phyloP scores from a whole-genome alignment of 2,329 filamentous ascomycete genomes.

The Pseudopithomyces maydicus region DNA sequence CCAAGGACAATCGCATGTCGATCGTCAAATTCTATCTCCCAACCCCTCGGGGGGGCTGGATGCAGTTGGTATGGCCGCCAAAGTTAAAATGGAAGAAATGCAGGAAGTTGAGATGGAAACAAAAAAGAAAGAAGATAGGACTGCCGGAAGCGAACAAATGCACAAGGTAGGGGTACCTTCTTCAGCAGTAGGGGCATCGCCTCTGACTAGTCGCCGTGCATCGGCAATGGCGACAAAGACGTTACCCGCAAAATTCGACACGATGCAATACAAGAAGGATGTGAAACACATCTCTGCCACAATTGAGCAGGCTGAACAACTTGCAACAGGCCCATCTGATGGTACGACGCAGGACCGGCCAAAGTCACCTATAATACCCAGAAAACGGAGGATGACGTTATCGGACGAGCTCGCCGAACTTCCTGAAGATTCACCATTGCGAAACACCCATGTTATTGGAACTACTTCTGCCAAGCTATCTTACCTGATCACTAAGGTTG shows the following conservation, averaged over 20 bases:
- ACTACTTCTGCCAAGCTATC: slow-evolving; percentile 87
- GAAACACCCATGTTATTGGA: slow-evolving; percentile 68
- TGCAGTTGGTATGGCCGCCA: slow-evolving; percentile 32
- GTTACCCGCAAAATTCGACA: slow-evolving; percentile 23
- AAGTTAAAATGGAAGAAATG: slow-evolving; percentile 29
- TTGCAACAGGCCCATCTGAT: background rate
- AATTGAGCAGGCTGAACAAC: background rate
- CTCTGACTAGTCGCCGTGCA: slow-evolving; percentile 35
- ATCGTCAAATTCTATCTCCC: slow-evolving; percentile 35
- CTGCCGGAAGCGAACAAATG: slow-evolving; percentile 11
- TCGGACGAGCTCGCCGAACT: slow-evolving; percentile 37
- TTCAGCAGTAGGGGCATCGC: slow-evolving; percentile 45
- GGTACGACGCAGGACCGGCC: background rate
- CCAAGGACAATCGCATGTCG: slow-evolving; percentile 61
- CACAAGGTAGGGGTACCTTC: slow-evolving; percentile 48
- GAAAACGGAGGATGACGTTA: slow-evolving; percentile 40
- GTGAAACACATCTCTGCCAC: background rate
- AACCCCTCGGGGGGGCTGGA: slow-evolving; percentile 33
- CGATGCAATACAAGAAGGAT: background rate
- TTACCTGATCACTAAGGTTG: slow-evolving; percentile 77
- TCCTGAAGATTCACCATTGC: slow-evolving; percentile 58
- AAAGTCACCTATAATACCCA: slow-evolving; percentile 22
- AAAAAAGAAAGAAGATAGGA: slow-evolving; percentile 11
- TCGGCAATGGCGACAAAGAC: slow-evolving; percentile 23
- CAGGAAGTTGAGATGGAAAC: slow-evolving; percentile 25